Percentiles rank a stretch among this genome's conserved stretches.
These are phyloP conservation scores for Phialemoniopsis sp. DNA, from an alignment of 2,329 filamentous ascomycete species.

Conservation along the genomic window DNA sequence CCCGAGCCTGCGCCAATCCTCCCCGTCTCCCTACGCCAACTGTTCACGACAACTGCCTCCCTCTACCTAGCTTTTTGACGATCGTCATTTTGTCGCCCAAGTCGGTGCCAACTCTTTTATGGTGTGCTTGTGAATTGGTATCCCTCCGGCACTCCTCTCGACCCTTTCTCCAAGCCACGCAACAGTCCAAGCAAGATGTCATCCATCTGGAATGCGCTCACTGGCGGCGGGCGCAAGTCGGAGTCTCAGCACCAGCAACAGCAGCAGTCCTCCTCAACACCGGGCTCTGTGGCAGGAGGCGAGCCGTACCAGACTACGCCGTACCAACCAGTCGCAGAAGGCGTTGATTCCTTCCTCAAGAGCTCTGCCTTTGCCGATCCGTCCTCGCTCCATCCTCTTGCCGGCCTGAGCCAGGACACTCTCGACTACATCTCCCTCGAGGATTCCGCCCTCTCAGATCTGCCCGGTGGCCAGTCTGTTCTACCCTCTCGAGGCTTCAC, in stretches of 20 bases:
- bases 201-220: constrained; percentile 58
- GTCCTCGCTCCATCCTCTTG: constrained; percentile 84
- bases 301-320: constrained; percentile 22
- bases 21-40: too few species aligned
- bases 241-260: constrained; percentile 3
- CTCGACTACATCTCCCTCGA: constrained; percentile 95
- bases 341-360: constrained; percentile 83
- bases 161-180: too few species aligned
- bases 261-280: constrained; percentile 35
- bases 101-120: too few species aligned
- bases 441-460: constrained; percentile 81
- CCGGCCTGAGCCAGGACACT: constrained; percentile 86
- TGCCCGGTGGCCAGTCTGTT: constrained; percentile 81
- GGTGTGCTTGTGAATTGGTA: too few species aligned
- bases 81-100: too few species aligned
- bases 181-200: too few species aligned
- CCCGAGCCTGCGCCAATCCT: too few species aligned
- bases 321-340: constrained; percentile 51
- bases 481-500: constrained; percentile 96
- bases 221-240: constrained; percentile 44
- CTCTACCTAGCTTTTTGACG: too few species aligned
- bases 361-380: constrained; percentile 78
- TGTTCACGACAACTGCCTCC: too few species aligned
- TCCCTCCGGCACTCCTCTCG: too few species aligned
- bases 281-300: constrained; percentile 23